Evolutionary conservation across 2,329 filamentous ascomycete species (phyloP), one percentile per base, ranked within the genome.

Genomic region (Pseudocercospora macadamiae): DNA sequence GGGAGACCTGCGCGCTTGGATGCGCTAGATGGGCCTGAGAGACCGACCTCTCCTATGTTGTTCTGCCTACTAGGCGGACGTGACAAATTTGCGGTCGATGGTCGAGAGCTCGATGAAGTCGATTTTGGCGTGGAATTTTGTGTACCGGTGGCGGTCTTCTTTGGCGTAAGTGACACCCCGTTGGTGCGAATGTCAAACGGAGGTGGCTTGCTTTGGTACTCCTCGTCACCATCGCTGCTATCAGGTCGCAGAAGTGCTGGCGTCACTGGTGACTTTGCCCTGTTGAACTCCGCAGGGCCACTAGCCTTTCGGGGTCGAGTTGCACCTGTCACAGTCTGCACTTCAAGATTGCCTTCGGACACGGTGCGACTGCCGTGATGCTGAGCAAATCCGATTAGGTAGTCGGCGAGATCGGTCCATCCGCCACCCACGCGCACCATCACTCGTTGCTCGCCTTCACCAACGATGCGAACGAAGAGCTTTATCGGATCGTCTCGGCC

Each of bases 381-480:
- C 59, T 87, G 86, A 6, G 92, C 93, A 69, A 97, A 99, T 73
- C 96, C 91, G 67, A 92, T 89, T 39, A 99, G 82, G 71, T 97
- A 99, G 74, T 97, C 95, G 34, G 90, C 93, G 18, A 99, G 80
- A 74, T 99, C 95, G 12, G 93, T 92, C 95, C 95, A 99, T n/a
- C 95, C 95, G 59, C 95, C 95, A 10, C 95, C 95, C 10, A 99
- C 93, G 32, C 95, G 89, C 6, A 99, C 95, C 95, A 99, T 97
- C 61, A 97, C 92, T 52, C 95, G 87, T 8, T 49, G 47, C 74
- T 97, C 92, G 14, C 90, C 91, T 73, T 96, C 92, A 51, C 95
- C 95, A 2, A 99, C 93, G 1, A 92, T 87, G 14, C 95, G 89
- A 53, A 99, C 93, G 70, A 96, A 96, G 4, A 99, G 84, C 76